phyloP scores from a whole-genome alignment of 169 alveolate genomes.

The Cryptosporidium muris region DNA sequence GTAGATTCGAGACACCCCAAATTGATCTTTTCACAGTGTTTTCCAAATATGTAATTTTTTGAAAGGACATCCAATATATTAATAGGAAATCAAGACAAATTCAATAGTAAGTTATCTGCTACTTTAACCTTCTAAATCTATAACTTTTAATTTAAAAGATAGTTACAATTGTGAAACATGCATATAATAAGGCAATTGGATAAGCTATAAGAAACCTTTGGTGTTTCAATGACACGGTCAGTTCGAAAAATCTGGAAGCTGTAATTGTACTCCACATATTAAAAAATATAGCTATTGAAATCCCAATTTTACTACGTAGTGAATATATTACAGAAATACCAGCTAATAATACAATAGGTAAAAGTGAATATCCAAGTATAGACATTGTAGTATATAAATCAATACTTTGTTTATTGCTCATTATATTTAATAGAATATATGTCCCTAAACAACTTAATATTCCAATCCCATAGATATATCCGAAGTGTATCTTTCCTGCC shows the following conservation, averaged over 20 bases:
- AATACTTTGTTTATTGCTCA: slow-evolving; percentile 80
- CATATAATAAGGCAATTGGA: slow-evolving; percentile 81
- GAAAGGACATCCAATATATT: no score
- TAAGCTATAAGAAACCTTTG: slow-evolving; percentile 81
- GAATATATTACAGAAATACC: slow-evolving; percentile 75
- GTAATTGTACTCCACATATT: slow-evolving; percentile 79
- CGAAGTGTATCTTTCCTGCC: slow-evolving; percentile 80
- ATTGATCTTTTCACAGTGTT: slow-evolving; percentile 78
- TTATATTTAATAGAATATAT: slow-evolving; percentile 79
- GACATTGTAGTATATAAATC: slow-evolving; percentile 80
- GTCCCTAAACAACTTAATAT: slow-evolving; percentile 79
- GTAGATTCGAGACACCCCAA: slow-evolving; percentile 82
- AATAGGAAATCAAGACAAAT: not conserved
- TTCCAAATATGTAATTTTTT: slow-evolving; percentile 44
- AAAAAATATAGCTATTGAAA: slow-evolving; percentile 72
- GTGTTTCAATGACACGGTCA: slow-evolving; percentile 78
- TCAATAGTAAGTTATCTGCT: not conserved
- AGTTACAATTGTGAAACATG: slow-evolving; percentile 74
- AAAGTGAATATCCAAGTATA: slow-evolving; percentile 81
- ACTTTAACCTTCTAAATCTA: not conserved
- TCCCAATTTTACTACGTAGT: slow-evolving; percentile 73
- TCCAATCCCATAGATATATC: slow-evolving; percentile 81
- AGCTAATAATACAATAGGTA: slow-evolving; percentile 80
- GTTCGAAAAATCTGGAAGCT: slow-evolving; percentile 82
- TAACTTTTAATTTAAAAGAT: slow-evolving; percentile 22